phyloP scores from a whole-genome alignment of 2,329 filamentous ascomycete genomes.

The Cladosporium phlei region DNA sequence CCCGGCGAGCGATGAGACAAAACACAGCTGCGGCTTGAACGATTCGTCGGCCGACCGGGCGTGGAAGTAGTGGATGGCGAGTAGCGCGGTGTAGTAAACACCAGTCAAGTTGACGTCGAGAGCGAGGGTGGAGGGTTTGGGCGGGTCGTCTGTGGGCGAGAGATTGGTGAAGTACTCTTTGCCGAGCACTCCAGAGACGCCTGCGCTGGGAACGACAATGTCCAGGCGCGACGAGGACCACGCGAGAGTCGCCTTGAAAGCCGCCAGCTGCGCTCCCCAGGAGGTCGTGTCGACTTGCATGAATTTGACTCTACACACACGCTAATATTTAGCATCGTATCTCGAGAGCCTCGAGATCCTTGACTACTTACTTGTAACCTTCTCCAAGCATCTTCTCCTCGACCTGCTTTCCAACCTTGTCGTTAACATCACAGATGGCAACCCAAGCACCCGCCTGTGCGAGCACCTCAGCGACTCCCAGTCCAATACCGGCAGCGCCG shows the following conservation, averaged over 20 bases:
- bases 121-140: slow-evolving; percentile 3
- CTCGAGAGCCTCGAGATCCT: too few species aligned
- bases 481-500: slow-evolving; percentile 26
- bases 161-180: background rate
- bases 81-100: slow-evolving; percentile 26
- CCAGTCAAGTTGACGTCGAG: slow-evolving; percentile 29
- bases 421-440: slow-evolving; percentile 26
- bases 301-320: slow-evolving; percentile 28
- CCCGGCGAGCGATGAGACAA: slow-evolving; percentile 20
- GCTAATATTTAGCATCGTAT: too few species aligned
- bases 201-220: slow-evolving; percentile 27
- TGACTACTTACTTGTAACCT: slow-evolving; percentile 5
- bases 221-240: slow-evolving; percentile 25
- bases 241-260: slow-evolving; percentile 28
- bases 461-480: slow-evolving; percentile 21
- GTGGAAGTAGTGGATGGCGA: slow-evolving; percentile 35
- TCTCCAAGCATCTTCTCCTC: slow-evolving; percentile 13
- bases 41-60: background rate
- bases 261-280: slow-evolving; percentile 25
- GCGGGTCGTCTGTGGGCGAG: background rate
- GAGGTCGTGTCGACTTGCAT: slow-evolving; percentile 24
- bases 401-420: slow-evolving; percentile 5
- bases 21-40: slow-evolving; percentile 20
- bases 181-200: slow-evolving; percentile 20
- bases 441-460: slow-evolving; percentile 28